Conservation (phyloP, 768 basidiomycete species). For the Cubamyces lactineus region DNA sequence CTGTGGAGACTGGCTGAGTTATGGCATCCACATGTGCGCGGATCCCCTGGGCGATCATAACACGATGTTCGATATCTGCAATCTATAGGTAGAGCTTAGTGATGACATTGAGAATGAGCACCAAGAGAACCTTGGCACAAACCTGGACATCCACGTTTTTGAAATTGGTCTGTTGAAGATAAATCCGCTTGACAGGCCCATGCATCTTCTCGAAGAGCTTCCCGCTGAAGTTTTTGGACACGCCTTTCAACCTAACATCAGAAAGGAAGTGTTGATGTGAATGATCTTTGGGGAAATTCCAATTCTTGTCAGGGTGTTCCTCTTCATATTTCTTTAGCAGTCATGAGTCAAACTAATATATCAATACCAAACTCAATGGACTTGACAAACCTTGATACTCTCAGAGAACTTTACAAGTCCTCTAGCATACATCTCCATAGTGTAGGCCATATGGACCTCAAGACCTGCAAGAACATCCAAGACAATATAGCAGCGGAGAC, state of each 20-base stretch:
- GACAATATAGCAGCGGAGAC: constrained; percentile 40
- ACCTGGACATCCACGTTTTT: constrained; percentile 12
- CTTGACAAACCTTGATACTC: not conserved
- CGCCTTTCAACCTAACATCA: constrained; percentile 11
- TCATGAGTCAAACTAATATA: too few relatives aligned
- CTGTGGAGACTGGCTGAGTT: too few relatives aligned
- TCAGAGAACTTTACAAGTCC: not conserved
- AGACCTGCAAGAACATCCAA: constrained; percentile 37
- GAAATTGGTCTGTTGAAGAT: not conserved
- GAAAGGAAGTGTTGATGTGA: constrained; percentile 6
- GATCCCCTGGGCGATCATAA: not conserved
- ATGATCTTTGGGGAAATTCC: constrained; percentile 20
- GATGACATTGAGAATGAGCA: too few relatives aligned
- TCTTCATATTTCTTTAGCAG: not conserved
- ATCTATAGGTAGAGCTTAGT: not conserved
- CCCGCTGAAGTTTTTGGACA: constrained; percentile 5
- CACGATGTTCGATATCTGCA: not conserved
- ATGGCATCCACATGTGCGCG: constrained; percentile 1
- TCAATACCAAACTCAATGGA: too few relatives aligned
- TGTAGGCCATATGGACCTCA: constrained; percentile 39
- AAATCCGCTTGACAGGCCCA: constrained; percentile 1
- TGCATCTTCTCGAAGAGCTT: constrained; percentile 15
- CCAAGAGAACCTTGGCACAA: too few relatives aligned
- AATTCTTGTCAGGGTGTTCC: constrained; percentile 4
- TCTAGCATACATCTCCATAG: too few relatives aligned